Base-by-base conservation (phyloP, 495 filamentous ascomycete genomes). In the Aspergillus haitiensis region DNA sequence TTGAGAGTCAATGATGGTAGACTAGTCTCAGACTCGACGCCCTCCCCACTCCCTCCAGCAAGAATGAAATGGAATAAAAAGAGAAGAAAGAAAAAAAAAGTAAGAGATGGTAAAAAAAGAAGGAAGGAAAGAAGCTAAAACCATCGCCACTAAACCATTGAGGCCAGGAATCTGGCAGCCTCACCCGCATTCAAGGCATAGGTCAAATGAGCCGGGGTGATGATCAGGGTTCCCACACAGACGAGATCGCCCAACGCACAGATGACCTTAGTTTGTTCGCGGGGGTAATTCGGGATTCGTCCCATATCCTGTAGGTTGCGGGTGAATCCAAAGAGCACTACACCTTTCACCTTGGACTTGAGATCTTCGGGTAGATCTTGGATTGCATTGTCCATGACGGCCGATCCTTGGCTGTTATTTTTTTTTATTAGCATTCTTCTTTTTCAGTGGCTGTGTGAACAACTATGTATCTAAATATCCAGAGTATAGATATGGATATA, bases 251-350 rank as follows among this genome's bases (percentile, higher is more conserved):
- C 79, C 27, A 69, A 37, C 15, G 75, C 74, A 63, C 83, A 86
- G 61, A 78, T 76, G 16, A 83, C 80, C 59, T 78, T 65, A 33
- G 73, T 68, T 57, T 78, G 72, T 21, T 65, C 67, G 16, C 67
- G 52, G 32, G 77, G 75, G 62, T 81, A 82, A 40, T 74, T 73
- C 34, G 77, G 77, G 58, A 84, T 75, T 40, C 70, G 64, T 2
- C 78, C 75, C 7, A 65, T 55, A 54, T 84, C 73, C 64, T 82
- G 79, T 37, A 75, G 64, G 63, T 83, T 84, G 59, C 82, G 78
- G 42, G 83, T 84, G 66, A 83, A 83, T 2, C 83, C 82, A 54
- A 78, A 85, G 3, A 80, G 69, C 33, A 82, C 75, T 2, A 81
- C 81, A 7, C 78, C 81, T 42, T 74, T 77, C 59, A 84, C 76